Evolutionary conservation across 2,329 filamentous ascomycete species (phyloP).

Genomic region (Camillea tinctor): DNA sequence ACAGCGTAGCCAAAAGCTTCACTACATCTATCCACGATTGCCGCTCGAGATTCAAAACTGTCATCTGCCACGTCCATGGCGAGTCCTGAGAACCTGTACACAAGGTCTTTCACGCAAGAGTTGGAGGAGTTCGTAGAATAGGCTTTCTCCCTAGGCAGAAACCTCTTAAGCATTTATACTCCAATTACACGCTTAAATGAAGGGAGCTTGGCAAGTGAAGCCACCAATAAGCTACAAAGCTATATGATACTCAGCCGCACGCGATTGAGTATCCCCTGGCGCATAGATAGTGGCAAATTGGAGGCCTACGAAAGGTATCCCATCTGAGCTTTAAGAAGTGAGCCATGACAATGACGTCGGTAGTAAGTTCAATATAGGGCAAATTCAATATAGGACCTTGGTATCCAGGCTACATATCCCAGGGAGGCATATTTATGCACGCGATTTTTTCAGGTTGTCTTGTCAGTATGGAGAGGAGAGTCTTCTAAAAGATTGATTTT

Average conservation of each 20-base stretch:
- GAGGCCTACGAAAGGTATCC: neutral
- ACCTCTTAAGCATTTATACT: neutral
- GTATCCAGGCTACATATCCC: too few relatives aligned
- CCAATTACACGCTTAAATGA: neutral
- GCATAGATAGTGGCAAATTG: neutral
- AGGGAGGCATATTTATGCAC: too few relatives aligned
- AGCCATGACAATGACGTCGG: neutral
- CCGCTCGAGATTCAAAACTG: neutral
- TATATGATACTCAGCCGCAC: neutral
- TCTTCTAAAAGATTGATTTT: too few relatives aligned
- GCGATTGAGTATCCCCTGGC: neutral
- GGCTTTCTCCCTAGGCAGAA: neutral
- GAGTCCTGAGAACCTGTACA: neutral
- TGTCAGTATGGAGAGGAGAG: too few relatives aligned
- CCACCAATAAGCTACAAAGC: neutral
- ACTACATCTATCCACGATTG: neutral
- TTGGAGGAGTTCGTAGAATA: neutral
- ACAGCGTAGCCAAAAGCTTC: neutral
- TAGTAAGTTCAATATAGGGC: too few relatives aligned
- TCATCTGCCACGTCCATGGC: neutral
- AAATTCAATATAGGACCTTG: too few relatives aligned
- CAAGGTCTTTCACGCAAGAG: neutral
- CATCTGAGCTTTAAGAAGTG: neutral
- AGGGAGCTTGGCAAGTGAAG: neutral
- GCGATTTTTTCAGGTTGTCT: too few relatives aligned